Conservation (phyloP, 768 basidiomycete genomes). For the Termitomyces bulborhizus region DNA sequence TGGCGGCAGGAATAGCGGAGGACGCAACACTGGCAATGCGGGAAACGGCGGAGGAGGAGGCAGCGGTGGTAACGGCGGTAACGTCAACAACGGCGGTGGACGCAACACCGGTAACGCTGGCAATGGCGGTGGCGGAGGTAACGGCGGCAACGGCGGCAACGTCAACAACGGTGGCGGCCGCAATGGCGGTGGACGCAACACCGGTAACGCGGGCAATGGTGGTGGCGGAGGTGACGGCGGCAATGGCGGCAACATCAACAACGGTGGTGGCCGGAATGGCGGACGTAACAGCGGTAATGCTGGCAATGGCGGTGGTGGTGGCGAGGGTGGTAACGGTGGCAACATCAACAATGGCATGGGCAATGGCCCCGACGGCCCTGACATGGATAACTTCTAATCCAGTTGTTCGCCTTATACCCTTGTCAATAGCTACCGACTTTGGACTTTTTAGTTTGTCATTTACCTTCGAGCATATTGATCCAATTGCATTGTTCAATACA, state of each 20-base stretch:
- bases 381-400: not conserved
- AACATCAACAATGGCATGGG: not conserved
- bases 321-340: not conserved
- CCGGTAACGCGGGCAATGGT: conserved; percentile 2
- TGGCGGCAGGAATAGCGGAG: not conserved
- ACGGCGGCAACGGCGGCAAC: not conserved
- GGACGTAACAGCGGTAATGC: conserved; percentile 2
- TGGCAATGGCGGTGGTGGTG: conserved; percentile 3
- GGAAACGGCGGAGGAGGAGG: conserved; percentile 3
- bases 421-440: too few species aligned
- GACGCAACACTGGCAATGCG: not conserved
- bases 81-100: not conserved
- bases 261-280: not conserved
- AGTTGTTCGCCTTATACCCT: not conserved
- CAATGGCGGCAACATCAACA: conserved; percentile 2
- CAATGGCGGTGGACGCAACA: not conserved
- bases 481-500: not conserved
- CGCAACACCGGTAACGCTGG: conserved; percentile 6
- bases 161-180: not conserved
- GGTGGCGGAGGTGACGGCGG: conserved; percentile 2
- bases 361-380: too few species aligned
- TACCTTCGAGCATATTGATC: not conserved
- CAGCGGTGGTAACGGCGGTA: not conserved
- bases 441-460: too few species aligned
- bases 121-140: not conserved